A percentile compares a stretch with the other conserved stretches of the same genome.
phyloP scores from a whole-genome alignment of 345 rosid genomes.

The Eutrema japonicum region DNA sequence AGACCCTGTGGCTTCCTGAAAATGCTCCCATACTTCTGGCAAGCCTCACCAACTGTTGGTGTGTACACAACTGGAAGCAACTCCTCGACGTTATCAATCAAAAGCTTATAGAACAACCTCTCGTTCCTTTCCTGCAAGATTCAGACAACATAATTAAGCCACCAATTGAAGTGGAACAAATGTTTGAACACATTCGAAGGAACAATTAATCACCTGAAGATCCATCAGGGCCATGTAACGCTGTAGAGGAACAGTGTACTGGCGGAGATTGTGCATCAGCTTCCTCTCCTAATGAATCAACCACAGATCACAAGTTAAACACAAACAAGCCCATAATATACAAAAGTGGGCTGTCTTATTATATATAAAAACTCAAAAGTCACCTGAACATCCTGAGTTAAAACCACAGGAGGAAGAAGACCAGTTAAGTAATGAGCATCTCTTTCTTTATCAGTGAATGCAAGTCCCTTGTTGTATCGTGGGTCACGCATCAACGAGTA shows the following conservation, averaged over 20 bases:
- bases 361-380: conserved; percentile 6
- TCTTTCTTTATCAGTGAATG: conserved; percentile 82
- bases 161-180: not conserved
- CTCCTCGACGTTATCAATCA: conserved; percentile 94
- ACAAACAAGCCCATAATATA: conserved; percentile 22
- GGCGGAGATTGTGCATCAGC: conserved; percentile 83
- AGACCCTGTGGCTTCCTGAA: conserved; percentile 97
- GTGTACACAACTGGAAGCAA: conserved; percentile 95
- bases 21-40: conserved; percentile 97
- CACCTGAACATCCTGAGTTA: conserved; percentile 85
- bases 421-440: conserved; percentile 94
- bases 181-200: not conserved
- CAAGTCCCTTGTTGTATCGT: conserved; percentile 90
- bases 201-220: conserved; percentile 68
- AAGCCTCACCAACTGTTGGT: conserved; percentile 98
- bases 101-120: conserved; percentile 89
- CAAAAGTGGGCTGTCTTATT: not conserved
- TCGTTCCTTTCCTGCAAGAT: conserved; percentile 91
- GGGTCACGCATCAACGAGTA: conserved; percentile 92
- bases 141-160: conserved; percentile 2
- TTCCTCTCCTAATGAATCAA: conserved; percentile 67
- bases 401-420: conserved; percentile 83
- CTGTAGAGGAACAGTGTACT: conserved; percentile 86
- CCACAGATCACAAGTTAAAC: not conserved
- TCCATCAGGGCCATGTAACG: conserved; percentile 94